Evolutionary conservation across 345 rosid species (phyloP), one percentile per base, ranked within the genome.

Genomic region (Citrus sp.): DNA sequence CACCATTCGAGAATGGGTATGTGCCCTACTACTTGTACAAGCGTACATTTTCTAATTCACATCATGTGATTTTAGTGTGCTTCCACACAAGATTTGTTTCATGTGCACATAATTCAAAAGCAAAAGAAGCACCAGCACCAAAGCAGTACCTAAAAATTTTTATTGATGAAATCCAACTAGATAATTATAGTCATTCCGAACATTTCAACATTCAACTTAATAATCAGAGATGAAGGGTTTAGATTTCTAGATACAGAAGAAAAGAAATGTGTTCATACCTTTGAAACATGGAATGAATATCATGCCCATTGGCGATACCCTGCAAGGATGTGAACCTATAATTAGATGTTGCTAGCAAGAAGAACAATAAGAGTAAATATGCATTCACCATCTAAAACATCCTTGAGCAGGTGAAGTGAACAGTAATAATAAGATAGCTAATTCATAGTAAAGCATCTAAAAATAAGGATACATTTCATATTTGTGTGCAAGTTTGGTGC

Each of bases 301-400:
- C 97, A 95, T 95, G 85, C 98, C 99, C 99, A 93, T 95, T 5
- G 97, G 97, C 80, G 93, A 90, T 78, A 90, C 79, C 91, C 99
- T 95, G 92, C 81, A 83, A 77, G 72, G 62, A 73, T 72, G 74
- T 61, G 27, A 67, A 42, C 16, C 76, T 54, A 58, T 54, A 42
- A 73, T 80, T 42, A 81, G 80, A 60, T 42, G 30, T 61, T 37
- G 6, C 38, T 7, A 66, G 21, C 27, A 24, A 55, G 55, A 54
- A 63, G n/a, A 32, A 18, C n/a, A 13, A 68, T 3, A 58, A 61
- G 19, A 72, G 32, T 12, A 75, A 6, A 27, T 24, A 27, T 25
- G 46, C 28, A 18, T 32, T 27, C 61, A 49, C 18, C 22, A 38
- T 30, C 18, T 40, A 14, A 73, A 73, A 37, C 63, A 56, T 73